A percentile compares a stretch with the other conserved stretches of the same genome.
Conservation (phyloP, 495 filamentous ascomycete species). For the Penicillium waksmanii region DNA sequence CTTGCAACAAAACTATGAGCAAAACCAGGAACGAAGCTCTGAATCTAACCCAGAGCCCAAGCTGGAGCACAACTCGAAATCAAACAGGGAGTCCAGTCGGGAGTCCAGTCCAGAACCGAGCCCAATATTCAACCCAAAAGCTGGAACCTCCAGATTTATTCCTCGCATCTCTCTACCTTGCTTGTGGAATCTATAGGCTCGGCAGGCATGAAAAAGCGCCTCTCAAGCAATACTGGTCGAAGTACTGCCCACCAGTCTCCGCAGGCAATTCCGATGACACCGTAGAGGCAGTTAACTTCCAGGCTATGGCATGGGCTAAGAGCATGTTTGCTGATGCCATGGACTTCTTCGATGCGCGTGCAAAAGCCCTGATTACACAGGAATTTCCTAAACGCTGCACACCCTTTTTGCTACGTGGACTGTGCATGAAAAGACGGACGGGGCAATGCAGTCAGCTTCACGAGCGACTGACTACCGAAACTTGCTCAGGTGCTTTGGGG, state of each 20-base stretch:
- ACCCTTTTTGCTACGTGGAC: not conserved
- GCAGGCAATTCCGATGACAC: not conserved
- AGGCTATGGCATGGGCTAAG: not conserved
- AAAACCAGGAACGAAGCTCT: too few species aligned
- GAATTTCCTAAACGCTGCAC: not conserved
- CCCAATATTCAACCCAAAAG: too few species aligned
- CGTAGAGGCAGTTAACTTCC: not conserved
- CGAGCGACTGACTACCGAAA: not conserved
- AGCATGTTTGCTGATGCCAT: not conserved
- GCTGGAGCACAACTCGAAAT: too few species aligned
- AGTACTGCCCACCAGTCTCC: too few species aligned
- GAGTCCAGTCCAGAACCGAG: too few species aligned
- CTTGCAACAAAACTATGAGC: too few species aligned
- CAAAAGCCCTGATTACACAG: not conserved
- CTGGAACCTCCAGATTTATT: not conserved
- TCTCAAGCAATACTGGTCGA: not conserved
- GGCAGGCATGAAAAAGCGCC: not conserved
- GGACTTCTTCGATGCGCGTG: not conserved
- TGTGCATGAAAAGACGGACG: not conserved
- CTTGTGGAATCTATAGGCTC: not conserved
- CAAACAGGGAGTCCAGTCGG: too few species aligned
- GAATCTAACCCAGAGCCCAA: too few species aligned
- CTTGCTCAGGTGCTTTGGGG: not conserved
- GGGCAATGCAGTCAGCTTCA: not conserved
- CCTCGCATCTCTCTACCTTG: not conserved